Evolutionary conservation across 2,329 filamentous ascomycete genomes (phyloP).

Genomic region (Thelonectria blattea): DNA sequence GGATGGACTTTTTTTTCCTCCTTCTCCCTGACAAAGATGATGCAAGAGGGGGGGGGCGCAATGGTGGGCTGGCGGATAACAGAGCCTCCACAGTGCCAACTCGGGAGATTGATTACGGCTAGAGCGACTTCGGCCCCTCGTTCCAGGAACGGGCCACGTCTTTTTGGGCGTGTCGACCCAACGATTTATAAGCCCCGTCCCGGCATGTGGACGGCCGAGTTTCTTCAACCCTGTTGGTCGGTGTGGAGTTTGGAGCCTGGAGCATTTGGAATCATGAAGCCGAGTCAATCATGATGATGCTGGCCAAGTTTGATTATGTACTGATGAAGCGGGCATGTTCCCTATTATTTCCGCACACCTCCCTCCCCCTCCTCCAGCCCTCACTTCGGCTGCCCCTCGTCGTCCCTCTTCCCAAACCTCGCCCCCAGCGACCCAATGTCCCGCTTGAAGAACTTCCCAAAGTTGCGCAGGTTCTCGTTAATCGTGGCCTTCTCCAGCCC

Average conservation of each 20-base stretch:
- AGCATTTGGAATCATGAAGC: not conserved
- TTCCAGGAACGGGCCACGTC: not conserved
- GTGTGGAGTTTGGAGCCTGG: not conserved
- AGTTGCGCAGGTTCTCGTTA: slow-evolving; percentile 93
- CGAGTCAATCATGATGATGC: not conserved
- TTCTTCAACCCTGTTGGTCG: not conserved
- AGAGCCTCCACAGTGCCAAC: slow-evolving; percentile 11
- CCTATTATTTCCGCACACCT: too few relatives aligned
- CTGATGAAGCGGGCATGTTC: not conserved
- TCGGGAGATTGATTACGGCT: slow-evolving; percentile 17
- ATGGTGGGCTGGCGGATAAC: not conserved
- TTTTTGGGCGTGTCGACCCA: not conserved
- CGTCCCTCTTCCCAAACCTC: slow-evolving; percentile 71
- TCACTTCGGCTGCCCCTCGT: slow-evolving; percentile 34
- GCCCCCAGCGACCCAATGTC: slow-evolving; percentile 81
- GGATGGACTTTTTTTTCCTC: not conserved
- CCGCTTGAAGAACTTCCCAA: slow-evolving; percentile 94
- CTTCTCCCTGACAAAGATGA: not conserved
- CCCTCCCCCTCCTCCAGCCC: not conserved
- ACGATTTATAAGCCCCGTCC: not conserved
- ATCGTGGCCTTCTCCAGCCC: slow-evolving; percentile 70
- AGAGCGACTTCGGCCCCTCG: slow-evolving; percentile 16
- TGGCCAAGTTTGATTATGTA: too few relatives aligned
- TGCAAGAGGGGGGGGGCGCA: not conserved
- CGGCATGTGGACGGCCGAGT: not conserved